Percentiles rank a stretch among this genome's conserved stretches.
These are phyloP conservation scores for Gnomoniopsis sp. DNA, from an alignment of 2,329 filamentous ascomycete species.

Conservation along the genomic window DNA sequence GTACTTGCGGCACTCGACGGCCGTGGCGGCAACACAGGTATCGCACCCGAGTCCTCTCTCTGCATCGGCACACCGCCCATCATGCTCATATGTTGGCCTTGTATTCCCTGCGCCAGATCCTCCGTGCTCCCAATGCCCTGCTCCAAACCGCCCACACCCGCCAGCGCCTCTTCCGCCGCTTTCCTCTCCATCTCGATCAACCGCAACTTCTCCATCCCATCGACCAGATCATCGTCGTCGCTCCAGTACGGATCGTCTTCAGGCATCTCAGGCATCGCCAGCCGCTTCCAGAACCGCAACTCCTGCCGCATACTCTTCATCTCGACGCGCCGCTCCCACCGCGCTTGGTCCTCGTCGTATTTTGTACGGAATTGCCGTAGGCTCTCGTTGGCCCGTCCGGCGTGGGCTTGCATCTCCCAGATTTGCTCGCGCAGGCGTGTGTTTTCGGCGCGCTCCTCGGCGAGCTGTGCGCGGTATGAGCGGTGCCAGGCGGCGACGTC, in stretches of 20 bases:
- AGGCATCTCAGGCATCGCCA: conserved; percentile 59
- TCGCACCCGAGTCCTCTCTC: conserved; percentile 28
- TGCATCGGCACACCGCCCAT: conserved; percentile 44
- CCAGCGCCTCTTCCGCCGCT: conserved; percentile 37
- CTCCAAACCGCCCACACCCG: conserved; percentile 13
- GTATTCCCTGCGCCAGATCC: conserved; percentile 22
- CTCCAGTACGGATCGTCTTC: conserved; percentile 62
- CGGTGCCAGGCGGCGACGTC: conserved; percentile 64
- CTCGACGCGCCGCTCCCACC: conserved; percentile 52
- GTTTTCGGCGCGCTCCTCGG: conserved; percentile 63
- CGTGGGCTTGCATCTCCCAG: conserved; percentile 63
- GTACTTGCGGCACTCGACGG: conserved; percentile 39
- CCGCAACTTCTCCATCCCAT: conserved; percentile 57
- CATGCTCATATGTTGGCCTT: conserved; percentile 22
- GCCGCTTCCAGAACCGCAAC: conserved; percentile 62
- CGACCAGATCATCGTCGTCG: conserved; percentile 62
- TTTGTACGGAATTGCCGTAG: conserved; percentile 54
- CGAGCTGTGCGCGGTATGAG: conserved; percentile 62
- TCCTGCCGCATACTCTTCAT: conserved; percentile 54
- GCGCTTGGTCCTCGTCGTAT: conserved; percentile 53
- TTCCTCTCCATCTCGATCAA: conserved; percentile 47
- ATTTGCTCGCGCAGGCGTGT: conserved; percentile 61
- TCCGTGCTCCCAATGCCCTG: conserved; percentile 15
- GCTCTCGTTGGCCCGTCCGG: conserved; percentile 53
- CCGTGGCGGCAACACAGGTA: conserved; percentile 36